Conservation (phyloP, 345 rosid species). For the Acer yangbiense region DNA sequence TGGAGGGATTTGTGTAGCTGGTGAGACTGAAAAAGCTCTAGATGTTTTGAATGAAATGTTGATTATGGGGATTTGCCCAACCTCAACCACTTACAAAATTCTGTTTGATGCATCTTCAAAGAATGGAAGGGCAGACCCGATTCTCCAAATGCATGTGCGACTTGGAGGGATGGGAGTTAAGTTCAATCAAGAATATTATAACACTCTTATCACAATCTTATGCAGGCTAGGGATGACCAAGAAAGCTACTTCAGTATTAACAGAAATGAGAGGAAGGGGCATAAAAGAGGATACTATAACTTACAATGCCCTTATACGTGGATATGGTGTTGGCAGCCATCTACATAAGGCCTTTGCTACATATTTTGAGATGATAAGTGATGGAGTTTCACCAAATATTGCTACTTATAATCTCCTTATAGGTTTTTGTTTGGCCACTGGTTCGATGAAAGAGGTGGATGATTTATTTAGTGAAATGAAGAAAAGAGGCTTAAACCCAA, state of each 20-base stretch:
- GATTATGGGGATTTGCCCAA: conserved; percentile 51
- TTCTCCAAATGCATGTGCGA: conserved; percentile 58
- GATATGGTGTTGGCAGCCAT: conserved; percentile 65
- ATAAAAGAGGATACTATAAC: conserved; percentile 51
- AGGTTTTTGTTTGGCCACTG: conserved; percentile 53
- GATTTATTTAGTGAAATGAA: conserved; percentile 62
- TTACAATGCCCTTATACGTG: conserved; percentile 72
- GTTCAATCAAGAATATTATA: conserved; percentile 56
- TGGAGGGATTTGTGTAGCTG: conserved; percentile 52
- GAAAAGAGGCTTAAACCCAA: conserved; percentile 53
- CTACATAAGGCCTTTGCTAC: conserved; percentile 48
- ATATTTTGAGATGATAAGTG: conserved; percentile 53
- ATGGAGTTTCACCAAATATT: conserved; percentile 58
- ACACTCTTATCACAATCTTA: conserved; percentile 59
- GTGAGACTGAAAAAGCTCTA: conserved; percentile 54
- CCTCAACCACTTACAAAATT: conserved; percentile 46
- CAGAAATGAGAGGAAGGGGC: conserved; percentile 58
- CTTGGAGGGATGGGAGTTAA: conserved; percentile 60
- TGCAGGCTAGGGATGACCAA: conserved; percentile 82
- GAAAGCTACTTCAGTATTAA: conserved; percentile 58
- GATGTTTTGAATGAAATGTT: conserved; percentile 58
- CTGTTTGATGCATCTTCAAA: conserved; percentile 59
- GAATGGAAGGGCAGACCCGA: conserved; percentile 50
- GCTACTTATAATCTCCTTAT: conserved; percentile 73
- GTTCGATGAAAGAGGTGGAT: conserved; percentile 51